These are phyloP conservation scores for Aspergillus campestris DNA, from an alignment of 495 filamentous ascomycete species.

Conservation along the genomic window DNA sequence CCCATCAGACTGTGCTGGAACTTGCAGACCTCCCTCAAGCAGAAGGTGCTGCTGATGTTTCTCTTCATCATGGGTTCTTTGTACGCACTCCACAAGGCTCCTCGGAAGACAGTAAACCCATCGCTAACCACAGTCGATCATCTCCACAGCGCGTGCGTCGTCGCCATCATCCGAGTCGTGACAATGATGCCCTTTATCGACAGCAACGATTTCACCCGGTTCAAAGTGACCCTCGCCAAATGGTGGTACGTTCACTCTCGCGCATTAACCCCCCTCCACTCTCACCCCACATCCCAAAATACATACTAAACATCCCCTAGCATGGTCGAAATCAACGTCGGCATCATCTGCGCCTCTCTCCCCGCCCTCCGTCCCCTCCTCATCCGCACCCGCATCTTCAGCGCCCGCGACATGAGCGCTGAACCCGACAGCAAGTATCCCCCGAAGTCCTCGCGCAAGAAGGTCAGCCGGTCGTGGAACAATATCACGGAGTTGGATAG, in stretches of 20 bases:
- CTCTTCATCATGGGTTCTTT: slow-evolving; percentile 7
- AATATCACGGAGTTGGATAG: no score
- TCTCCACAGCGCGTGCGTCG: slow-evolving; percentile 1
- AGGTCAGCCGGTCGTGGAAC: no score
- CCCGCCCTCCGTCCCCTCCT: slow-evolving; percentile 3
- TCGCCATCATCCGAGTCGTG: slow-evolving; percentile 4
- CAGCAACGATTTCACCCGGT: slow-evolving; percentile 3
- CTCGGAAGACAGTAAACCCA: neutral
- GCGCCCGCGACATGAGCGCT: neutral
- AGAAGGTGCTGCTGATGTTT: slow-evolving; percentile 3
- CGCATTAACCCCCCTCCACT: neutral
- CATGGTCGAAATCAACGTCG: slow-evolving; percentile 10
- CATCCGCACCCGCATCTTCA: neutral
- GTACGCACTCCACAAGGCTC: neutral
- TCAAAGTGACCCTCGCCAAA: slow-evolving; percentile 7
- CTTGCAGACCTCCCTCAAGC: slow-evolving; percentile 1
- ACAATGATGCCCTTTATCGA: slow-evolving; percentile 7
- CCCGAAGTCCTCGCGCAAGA: no score
- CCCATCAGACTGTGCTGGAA: slow-evolving; percentile 7
- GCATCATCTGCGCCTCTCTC: slow-evolving; percentile 6
- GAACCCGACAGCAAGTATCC: no score
- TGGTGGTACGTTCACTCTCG: slow-evolving; percentile 3
- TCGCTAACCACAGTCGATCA: neutral
- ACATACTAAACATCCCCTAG: neutral
- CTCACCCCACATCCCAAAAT: neutral